Conservation (phyloP, 768 basidiomycete genomes). For the Leccinum arenicola region DNA sequence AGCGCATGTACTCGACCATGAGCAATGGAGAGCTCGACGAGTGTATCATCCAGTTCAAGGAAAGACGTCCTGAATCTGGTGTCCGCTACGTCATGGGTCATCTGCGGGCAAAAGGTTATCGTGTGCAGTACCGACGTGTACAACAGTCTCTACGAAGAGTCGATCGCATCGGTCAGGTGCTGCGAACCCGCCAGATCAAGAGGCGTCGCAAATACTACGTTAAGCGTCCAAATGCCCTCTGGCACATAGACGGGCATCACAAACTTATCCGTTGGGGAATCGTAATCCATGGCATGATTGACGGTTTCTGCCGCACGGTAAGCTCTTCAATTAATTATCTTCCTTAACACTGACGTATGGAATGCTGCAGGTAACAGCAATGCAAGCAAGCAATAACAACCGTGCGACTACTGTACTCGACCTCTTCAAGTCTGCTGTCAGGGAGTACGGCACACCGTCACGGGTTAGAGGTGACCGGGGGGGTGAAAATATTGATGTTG, state of each 20-base stretch:
- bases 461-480: slow-evolving; percentile 27
- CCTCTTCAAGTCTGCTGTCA: not conserved
- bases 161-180: too few species aligned
- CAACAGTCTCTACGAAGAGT: too few species aligned
- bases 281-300: not conserved
- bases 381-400: not conserved
- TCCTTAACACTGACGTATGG: not conserved
- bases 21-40: too few species aligned
- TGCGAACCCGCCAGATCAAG: too few species aligned
- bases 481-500: slow-evolving; percentile 29
- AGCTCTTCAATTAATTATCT: not conserved
- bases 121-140: too few species aligned
- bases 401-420: not conserved
- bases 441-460: not conserved
- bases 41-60: too few species aligned
- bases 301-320: not conserved
- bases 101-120: too few species aligned
- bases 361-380: not conserved
- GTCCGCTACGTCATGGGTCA: too few species aligned
- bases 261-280: not conserved
- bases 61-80: too few species aligned
- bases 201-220: too few species aligned
- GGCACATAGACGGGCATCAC: not conserved
- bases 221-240: not conserved
- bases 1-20: too few species aligned